Percentiles rank a stretch among this genome's conserved stretches.
These are phyloP conservation scores for Nannizziopsis arthrosporioides DNA, from an alignment of 2,329 filamentous ascomycete species.

Conservation along the genomic window DNA sequence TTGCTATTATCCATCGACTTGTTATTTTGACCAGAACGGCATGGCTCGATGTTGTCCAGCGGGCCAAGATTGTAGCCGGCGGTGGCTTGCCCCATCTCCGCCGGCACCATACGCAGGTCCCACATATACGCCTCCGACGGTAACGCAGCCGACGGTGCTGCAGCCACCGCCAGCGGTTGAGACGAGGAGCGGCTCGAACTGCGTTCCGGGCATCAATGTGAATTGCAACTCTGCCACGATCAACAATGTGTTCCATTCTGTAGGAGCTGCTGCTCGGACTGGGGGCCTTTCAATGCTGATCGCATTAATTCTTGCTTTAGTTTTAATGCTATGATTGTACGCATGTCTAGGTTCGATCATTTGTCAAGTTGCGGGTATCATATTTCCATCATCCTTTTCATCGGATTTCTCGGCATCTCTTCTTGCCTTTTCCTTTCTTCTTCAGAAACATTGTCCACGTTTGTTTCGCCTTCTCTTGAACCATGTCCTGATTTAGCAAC, in stretches of 20 bases:
- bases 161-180: background rate
- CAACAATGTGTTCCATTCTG: constrained; percentile 1
- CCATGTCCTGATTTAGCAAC: constrained; percentile 75
- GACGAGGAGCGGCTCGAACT: background rate
- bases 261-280: background rate
- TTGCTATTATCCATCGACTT: constrained; percentile 13
- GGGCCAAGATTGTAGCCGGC: constrained; percentile 18
- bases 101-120: background rate
- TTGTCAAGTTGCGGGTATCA: background rate
- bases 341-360: background rate
- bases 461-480: constrained; percentile 23
- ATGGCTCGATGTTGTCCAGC: constrained; percentile 20
- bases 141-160: background rate
- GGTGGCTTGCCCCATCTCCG: constrained; percentile 4
- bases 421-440: constrained; percentile 31
- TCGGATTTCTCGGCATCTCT: constrained; percentile 32
- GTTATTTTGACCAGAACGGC: constrained; percentile 21
- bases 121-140: background rate
- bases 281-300: background rate
- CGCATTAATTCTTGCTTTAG: background rate
- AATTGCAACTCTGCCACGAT: constrained; percentile 6
- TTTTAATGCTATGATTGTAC: background rate
- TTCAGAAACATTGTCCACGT: constrained; percentile 29
- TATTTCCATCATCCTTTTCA: constrained; percentile 39
- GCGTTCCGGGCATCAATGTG: background rate